Evolutionary conservation across 2,329 filamentous ascomycete species (phyloP).

Genomic region (Ramularia endophylla): DNA sequence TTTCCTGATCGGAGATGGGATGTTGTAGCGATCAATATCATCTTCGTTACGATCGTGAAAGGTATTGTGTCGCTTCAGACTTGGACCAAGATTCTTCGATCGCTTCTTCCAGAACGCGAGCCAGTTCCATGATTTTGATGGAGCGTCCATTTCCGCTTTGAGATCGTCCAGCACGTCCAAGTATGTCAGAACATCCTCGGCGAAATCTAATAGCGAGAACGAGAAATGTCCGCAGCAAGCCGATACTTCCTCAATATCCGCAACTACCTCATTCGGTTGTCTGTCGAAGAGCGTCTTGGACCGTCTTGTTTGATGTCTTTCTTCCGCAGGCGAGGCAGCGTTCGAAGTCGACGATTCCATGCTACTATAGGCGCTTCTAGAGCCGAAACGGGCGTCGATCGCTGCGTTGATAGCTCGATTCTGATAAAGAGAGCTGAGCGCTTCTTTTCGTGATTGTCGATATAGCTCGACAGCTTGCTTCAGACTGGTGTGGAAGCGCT

Average conservation of each 20-base stretch:
- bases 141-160: constrained; percentile 58
- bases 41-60: constrained; percentile 23
- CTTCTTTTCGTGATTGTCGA: constrained; percentile 65
- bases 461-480: constrained; percentile 76
- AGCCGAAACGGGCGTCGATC: constrained; percentile 50
- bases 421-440: constrained; percentile 73
- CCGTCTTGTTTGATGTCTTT: constrained; percentile 5
- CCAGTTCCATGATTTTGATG: constrained; percentile 72
- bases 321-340: constrained; percentile 40
- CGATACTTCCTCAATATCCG: constrained; percentile 93
- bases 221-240: constrained; percentile 98
- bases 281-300: constrained; percentile 17
- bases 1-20: constrained; percentile 25
- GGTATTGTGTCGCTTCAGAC: constrained; percentile 12
- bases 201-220: constrained; percentile 84
- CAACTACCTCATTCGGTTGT: constrained; percentile 60
- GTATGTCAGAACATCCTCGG: constrained; percentile 79
- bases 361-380: constrained; percentile 38
- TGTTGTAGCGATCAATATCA: constrained; percentile 16
- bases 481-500: constrained; percentile 73
- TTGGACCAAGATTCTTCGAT: constrained; percentile 3
- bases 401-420: constrained; percentile 63
- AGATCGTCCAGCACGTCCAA: constrained; percentile 80
- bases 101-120: constrained; percentile 63
- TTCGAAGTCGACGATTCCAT: constrained; percentile 2